Conservation (phyloP, 805 yeast species). For the Metschnikowia henanensis region DNA sequence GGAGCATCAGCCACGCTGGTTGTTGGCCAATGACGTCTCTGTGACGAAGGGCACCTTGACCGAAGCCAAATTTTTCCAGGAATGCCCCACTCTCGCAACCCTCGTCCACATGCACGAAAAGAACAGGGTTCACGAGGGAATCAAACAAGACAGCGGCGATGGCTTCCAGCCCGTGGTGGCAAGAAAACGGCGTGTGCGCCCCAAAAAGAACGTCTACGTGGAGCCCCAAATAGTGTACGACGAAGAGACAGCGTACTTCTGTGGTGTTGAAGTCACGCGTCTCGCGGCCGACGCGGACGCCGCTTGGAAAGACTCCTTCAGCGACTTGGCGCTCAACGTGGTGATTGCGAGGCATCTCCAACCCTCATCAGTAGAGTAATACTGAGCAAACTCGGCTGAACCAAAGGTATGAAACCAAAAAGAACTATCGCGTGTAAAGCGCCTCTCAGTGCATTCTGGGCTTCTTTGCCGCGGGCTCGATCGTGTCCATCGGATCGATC, state of each 20-base stretch:
- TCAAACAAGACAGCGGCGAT: conserved; percentile 19
- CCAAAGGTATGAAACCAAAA: too few relatives aligned
- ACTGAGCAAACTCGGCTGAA: too few relatives aligned
- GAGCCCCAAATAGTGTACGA: conserved; percentile 36
- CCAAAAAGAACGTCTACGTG: conserved; percentile 23
- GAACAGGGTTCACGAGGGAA: conserved; percentile 1
- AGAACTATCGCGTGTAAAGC: too few relatives aligned
- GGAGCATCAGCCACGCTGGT: conserved; percentile 32
- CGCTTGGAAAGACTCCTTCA: conserved; percentile 19
- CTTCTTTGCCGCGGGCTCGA: conserved; percentile 16
- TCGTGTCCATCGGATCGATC: conserved; percentile 14
- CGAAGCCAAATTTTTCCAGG: conserved; percentile 38
- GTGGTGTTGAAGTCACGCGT: conserved; percentile 18
- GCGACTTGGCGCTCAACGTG: conserved; percentile 19
- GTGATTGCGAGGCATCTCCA: neutral
- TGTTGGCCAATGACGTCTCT: conserved; percentile 52
- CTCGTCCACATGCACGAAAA: conserved; percentile 25
- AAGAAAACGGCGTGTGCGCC: conserved; percentile 18
- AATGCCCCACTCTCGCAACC: conserved; percentile 46
- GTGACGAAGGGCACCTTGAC: conserved; percentile 56
- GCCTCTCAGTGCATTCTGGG: conserved; percentile 12
- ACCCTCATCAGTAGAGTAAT: neutral
- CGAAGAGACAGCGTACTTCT: conserved; percentile 32
- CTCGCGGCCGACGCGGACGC: conserved; percentile 27
- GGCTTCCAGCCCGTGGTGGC: conserved; percentile 25